Evolutionary conservation across 2,329 filamentous ascomycete species (phyloP).

Genomic region (Trichoderma atrobrunneum): DNA sequence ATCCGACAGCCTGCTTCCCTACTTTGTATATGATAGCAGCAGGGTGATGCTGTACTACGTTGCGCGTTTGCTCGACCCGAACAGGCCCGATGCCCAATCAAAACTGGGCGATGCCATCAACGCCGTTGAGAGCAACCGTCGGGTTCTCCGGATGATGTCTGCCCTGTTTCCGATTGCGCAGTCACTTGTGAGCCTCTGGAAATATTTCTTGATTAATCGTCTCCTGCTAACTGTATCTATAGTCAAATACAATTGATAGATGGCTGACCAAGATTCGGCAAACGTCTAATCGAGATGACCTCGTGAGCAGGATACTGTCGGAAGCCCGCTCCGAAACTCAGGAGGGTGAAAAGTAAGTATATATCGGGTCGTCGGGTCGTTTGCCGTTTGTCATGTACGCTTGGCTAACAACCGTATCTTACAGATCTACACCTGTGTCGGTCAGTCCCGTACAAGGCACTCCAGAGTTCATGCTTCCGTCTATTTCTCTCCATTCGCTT

Average conservation of each 20-base stretch:
- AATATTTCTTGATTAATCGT: no score
- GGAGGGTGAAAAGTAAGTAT: slow-evolving; percentile 23
- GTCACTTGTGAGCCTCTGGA: slow-evolving; percentile 35
- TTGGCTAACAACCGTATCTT: background rate
- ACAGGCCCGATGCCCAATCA: slow-evolving; percentile 33
- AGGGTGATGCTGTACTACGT: slow-evolving; percentile 48
- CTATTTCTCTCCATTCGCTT: slow-evolving; percentile 26
- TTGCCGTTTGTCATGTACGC: background rate
- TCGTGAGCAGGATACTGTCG: slow-evolving; percentile 24
- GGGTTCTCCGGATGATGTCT: slow-evolving; percentile 38
- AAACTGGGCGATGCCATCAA: slow-evolving; percentile 39
- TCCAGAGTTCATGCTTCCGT: slow-evolving; percentile 25
- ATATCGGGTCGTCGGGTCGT: background rate
- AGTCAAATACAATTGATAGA: slow-evolving; percentile 39
- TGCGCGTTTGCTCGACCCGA: slow-evolving; percentile 41
- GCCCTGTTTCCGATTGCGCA: slow-evolving; percentile 40
- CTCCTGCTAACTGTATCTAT: background rate
- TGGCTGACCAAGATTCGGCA: slow-evolving; percentile 40
- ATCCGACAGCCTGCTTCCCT: slow-evolving; percentile 45
- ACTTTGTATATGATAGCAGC: slow-evolving; percentile 47
- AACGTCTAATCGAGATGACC: slow-evolving; percentile 25
- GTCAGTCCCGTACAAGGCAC: slow-evolving; percentile 20
- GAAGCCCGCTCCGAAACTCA: slow-evolving; percentile 26
- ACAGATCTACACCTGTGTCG: slow-evolving; percentile 21
- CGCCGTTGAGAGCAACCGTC: slow-evolving; percentile 40